A percentile compares a stretch with the other conserved stretches of the same genome.
These are phyloP conservation scores for Globisporangium echinulatum DNA, from an alignment of 352 stramenopile species.

Conservation along the genomic window DNA sequence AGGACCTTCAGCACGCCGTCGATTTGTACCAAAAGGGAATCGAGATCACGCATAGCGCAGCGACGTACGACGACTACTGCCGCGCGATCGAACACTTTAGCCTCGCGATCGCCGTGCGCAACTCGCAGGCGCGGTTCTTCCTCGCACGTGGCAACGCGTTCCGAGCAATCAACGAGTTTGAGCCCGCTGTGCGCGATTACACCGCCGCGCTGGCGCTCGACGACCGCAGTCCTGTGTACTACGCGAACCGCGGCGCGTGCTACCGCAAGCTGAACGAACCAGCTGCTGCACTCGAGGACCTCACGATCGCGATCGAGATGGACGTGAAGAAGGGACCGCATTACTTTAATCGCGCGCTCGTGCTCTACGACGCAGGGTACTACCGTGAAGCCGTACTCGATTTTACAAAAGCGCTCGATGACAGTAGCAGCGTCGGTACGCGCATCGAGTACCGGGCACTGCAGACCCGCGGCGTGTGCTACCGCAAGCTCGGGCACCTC, in stretches of 20 bases:
- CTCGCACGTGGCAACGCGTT: slow-evolving; percentile 68
- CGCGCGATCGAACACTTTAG: slow-evolving; percentile 71
- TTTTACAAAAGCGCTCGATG: slow-evolving; percentile 69
- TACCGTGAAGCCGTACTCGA: slow-evolving; percentile 67
- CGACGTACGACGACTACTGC: slow-evolving; percentile 52
- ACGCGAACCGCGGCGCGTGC: slow-evolving; percentile 60
- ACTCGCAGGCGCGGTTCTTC: slow-evolving; percentile 71
- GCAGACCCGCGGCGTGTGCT: slow-evolving; percentile 62
- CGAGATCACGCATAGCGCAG: slow-evolving; percentile 53
- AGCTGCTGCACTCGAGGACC: slow-evolving; percentile 50
- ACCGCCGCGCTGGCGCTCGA: slow-evolving; percentile 50
- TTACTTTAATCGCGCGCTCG: slow-evolving; percentile 70
- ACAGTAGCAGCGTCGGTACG: slow-evolving; percentile 33
- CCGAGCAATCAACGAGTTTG: slow-evolving; percentile 60
- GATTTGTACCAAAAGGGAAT: slow-evolving; percentile 76
- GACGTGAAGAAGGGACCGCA: slow-evolving; percentile 64
- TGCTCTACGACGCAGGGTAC: slow-evolving; percentile 58
- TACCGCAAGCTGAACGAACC: slow-evolving; percentile 67
- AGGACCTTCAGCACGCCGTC: slow-evolving; percentile 65
- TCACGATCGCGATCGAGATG: slow-evolving; percentile 65
- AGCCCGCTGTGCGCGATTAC: slow-evolving; percentile 59
- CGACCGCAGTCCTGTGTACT: slow-evolving; percentile 63
- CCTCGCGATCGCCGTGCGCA: slow-evolving; percentile 62
- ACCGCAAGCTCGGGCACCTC: slow-evolving; percentile 46
- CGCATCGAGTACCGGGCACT: slow-evolving; percentile 66